Percentiles rank a stretch among this genome's conserved stretches.
These are phyloP conservation scores for Boletus fagicola DNA, from an alignment of 768 basidiomycete species.

Conservation along the genomic window DNA sequence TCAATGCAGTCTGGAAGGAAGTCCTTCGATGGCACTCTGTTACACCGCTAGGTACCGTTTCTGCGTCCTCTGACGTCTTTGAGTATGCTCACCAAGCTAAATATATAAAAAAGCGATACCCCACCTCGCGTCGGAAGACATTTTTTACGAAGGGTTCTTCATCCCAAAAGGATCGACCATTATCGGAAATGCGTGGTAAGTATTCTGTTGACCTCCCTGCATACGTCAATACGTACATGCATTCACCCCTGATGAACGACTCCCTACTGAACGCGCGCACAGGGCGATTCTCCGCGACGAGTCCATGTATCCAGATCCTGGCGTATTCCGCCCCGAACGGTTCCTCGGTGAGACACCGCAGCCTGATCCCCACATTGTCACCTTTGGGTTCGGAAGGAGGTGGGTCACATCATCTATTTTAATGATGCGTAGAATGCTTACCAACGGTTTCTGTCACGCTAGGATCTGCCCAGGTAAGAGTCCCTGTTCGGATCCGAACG, in stretches of 20 bases:
- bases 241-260: neutral
- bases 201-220: neutral
- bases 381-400: conserved; percentile 34
- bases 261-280: neutral
- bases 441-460: neutral
- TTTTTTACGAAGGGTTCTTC: conserved; percentile 9
- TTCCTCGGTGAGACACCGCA: conserved; percentile 17
- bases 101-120: neutral
- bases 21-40: conserved; percentile 13
- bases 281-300: conserved; percentile 56
- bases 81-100: neutral
- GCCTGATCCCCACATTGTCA: conserved; percentile 14
- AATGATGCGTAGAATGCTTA: rapidly evolving
- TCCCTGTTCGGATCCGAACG: neutral
- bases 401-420: neutral
- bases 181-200: conserved; percentile 27
- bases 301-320: conserved; percentile 34
- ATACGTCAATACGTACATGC: neutral
- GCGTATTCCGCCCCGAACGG: conserved; percentile 34
- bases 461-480: conserved; percentile 24
- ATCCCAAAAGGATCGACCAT: conserved; percentile 28
- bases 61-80: conserved; percentile 24
- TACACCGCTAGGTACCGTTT: conserved; percentile 12
- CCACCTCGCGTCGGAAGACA: conserved; percentile 25
- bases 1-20: conserved; percentile 18